Percentiles rank a stretch among this genome's conserved stretches.
phyloP scores from a whole-genome alignment of 2,329 filamentous ascomycete genomes.

The Hymenoscyphus infarciens region DNA sequence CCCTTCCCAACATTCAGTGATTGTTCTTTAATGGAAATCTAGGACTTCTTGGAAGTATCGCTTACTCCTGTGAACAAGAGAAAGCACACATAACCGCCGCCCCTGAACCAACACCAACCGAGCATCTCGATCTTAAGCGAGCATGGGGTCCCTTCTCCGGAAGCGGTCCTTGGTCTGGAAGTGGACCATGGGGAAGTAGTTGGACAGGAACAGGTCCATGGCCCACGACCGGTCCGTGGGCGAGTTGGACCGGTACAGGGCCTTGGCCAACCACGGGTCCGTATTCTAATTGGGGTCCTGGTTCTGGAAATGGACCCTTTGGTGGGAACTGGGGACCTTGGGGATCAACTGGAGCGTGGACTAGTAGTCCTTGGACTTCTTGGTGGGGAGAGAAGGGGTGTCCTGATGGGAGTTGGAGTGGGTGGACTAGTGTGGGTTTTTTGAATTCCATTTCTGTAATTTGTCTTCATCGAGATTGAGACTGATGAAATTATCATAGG shows the following conservation, averaged over 20 bases:
- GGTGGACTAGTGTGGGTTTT: slow-evolving; percentile 15
- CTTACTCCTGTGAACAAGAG: slow-evolving; percentile 6
- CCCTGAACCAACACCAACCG: slow-evolving; percentile 8
- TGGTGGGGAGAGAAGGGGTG: slow-evolving; percentile 18
- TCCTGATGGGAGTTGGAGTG: slow-evolving; percentile 16
- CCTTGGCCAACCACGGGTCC: slow-evolving; percentile 7
- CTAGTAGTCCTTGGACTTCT: slow-evolving; percentile 14
- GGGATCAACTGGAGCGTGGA: slow-evolving; percentile 17
- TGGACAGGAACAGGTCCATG: slow-evolving; percentile 10
- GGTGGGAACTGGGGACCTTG: slow-evolving; percentile 18
- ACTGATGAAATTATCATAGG: not conserved
- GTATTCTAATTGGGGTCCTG: not conserved
- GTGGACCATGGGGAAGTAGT: slow-evolving; percentile 9
- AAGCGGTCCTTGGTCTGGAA: slow-evolving; percentile 1
- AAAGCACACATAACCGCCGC: slow-evolving; percentile 10
- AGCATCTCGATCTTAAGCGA: not conserved
- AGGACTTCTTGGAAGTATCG: slow-evolving; percentile 12
- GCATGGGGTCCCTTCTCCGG: slow-evolving; percentile 2
- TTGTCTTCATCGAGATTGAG: not conserved
- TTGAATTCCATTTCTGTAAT: not conserved
- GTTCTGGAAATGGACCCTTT: slow-evolving; percentile 14
- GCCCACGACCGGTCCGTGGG: slow-evolving; percentile 8
- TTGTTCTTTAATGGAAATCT: not conserved
- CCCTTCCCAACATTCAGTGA: not conserved
- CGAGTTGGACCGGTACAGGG: slow-evolving; percentile 7